phyloP scores from a whole-genome alignment of 306 rosid species.

The Delonix regia region DNA sequence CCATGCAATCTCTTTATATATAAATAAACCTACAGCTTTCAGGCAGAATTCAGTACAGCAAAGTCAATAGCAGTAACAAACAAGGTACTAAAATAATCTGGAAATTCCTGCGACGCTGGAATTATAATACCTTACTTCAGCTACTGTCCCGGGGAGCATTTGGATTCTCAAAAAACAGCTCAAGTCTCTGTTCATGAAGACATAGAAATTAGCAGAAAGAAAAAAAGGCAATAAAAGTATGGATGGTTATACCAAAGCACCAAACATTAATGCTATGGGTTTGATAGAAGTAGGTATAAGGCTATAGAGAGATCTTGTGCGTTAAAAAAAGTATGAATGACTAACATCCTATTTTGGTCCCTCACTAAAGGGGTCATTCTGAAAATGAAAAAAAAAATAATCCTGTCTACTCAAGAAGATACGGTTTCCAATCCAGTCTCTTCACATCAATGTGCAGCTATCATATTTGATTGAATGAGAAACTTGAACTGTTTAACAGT shows the following conservation, averaged over 20 bases:
- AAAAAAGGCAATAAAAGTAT: background rate
- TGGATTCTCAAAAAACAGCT: slow-evolving; percentile 63
- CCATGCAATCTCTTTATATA: background rate
- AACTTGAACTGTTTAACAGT: too few species aligned
- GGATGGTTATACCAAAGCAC: background rate
- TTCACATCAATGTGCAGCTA: background rate
- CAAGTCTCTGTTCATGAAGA: slow-evolving; percentile 63
- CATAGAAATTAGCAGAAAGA: background rate
- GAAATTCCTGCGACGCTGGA: background rate
- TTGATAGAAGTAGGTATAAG: background rate
- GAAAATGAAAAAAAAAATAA: too few species aligned
- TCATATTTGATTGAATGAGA: too few species aligned
- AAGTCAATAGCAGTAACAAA: background rate
- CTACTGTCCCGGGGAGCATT: slow-evolving; percentile 40
- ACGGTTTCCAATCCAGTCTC: background rate
- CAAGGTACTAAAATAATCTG: background rate
- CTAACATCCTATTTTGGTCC: background rate
- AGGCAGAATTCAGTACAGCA: background rate
- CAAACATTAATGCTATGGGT: background rate
- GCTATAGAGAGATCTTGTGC: too few species aligned
- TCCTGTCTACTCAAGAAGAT: background rate
- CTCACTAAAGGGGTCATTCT: background rate
- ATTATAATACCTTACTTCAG: slow-evolving; percentile 37
- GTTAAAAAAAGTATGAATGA: background rate
- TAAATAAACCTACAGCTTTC: background rate